Percentiles rank a stretch among this genome's conserved stretches.
Evolutionary conservation across 2,329 filamentous ascomycete genomes (phyloP).

Genomic region (Colletotrichum sp.): DNA sequence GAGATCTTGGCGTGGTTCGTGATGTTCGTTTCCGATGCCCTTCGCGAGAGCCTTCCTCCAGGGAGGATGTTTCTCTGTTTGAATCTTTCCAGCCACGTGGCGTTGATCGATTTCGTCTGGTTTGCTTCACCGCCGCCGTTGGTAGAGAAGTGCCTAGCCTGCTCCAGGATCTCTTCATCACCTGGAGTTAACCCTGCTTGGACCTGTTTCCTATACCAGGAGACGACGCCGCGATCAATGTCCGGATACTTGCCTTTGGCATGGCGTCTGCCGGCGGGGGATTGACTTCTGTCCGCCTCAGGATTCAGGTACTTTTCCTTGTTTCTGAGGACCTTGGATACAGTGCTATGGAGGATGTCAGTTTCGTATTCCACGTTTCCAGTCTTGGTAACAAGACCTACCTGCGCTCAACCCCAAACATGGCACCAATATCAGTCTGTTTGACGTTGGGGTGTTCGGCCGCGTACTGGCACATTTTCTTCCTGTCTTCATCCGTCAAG

Average conservation of each 20-base stretch:
- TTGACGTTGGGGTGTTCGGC: conserved; percentile 89
- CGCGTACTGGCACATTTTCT: conserved; percentile 92
- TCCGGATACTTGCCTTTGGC: conserved; percentile 86
- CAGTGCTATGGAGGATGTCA: conserved; percentile 70
- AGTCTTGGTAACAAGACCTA: conserved; percentile 50
- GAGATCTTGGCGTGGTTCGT: conserved; percentile 67
- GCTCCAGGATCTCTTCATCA: conserved; percentile 84
- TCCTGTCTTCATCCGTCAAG: conserved; percentile 87
- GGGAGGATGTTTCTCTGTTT: conserved; percentile 78
- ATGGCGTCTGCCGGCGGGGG: conserved; percentile 72
- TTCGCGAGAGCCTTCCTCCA: conserved; percentile 53
- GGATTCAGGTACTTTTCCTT: conserved; percentile 92
- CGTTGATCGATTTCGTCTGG: conserved; percentile 72
- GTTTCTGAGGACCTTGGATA: conserved; percentile 95
- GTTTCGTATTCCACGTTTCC: conserved; percentile 12
- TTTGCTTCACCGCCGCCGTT: conserved; percentile 69
- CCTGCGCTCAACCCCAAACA: conserved; percentile 98
- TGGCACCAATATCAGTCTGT: conserved; percentile 93
- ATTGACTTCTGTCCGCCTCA: conserved; percentile 74
- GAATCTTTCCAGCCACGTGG: conserved; percentile 91
- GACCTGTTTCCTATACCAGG: conserved; percentile 85
- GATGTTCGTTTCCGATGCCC: conserved; percentile 73
- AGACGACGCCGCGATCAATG: conserved; percentile 87
- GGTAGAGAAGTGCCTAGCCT: conserved; percentile 77
- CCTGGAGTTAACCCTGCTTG: conserved; percentile 75